Evolutionary conservation across 2,329 filamentous ascomycete species (phyloP).

Genomic region (Paracorniculantispora psalliotae): DNA sequence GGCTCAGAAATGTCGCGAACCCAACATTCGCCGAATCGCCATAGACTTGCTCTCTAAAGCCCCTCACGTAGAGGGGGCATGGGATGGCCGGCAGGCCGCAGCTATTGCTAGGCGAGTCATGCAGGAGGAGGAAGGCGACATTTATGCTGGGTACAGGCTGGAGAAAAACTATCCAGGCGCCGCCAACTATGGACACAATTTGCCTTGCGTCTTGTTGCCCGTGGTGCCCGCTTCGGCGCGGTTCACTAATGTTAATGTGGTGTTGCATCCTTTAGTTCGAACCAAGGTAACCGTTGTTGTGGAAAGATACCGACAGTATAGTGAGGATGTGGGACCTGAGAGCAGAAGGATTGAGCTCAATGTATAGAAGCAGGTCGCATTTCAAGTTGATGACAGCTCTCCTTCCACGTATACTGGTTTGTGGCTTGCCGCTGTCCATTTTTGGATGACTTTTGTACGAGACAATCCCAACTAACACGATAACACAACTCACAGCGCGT

Average conservation of each 20-base stretch:
- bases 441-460: too few species aligned
- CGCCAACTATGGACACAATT: neutral
- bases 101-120: conserved; percentile 18
- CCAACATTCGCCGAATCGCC: conserved; percentile 24
- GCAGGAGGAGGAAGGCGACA: conserved; percentile 5
- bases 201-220: neutral
- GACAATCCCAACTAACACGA: too few species aligned
- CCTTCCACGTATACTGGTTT: too few species aligned
- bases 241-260: neutral
- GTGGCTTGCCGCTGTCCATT: too few species aligned
- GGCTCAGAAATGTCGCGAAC: conserved; percentile 27
- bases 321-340: too few species aligned
- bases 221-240: neutral
- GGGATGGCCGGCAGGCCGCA: conserved; percentile 18
- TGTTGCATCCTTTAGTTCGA: neutral
- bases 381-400: too few species aligned
- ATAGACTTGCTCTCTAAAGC: conserved; percentile 17
- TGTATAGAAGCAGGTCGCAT: too few species aligned
- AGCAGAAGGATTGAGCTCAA: too few species aligned
- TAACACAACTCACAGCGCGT: too few species aligned
- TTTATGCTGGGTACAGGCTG: neutral
- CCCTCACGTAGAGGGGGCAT: conserved; percentile 22
- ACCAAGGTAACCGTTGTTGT: neutral
- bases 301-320: neutral
- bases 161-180: neutral